Conservation (phyloP, 768 basidiomycete species). For the Phlebiopsis flavidoalba region DNA sequence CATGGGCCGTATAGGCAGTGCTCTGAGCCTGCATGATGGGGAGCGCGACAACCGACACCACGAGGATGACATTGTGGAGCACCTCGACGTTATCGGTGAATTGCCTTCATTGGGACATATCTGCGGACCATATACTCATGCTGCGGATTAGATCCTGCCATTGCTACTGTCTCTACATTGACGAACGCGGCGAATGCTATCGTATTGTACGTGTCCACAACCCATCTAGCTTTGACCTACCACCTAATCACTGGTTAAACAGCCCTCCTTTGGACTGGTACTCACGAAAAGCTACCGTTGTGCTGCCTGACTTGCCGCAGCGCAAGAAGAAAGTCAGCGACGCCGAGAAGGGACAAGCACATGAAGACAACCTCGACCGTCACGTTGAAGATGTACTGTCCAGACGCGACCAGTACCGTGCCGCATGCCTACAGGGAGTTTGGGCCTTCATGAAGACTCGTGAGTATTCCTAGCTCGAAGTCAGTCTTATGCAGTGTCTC, state of each 20-base stretch:
- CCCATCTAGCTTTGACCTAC: neutral
- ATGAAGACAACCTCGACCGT: constrained; percentile 49
- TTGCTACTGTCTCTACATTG: constrained; percentile 68
- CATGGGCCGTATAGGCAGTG: constrained; percentile 40
- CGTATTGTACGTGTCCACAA: constrained; percentile 42
- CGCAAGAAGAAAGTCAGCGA: constrained; percentile 14
- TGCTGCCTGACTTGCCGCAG: constrained; percentile 36
- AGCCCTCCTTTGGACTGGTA: constrained; percentile 71
- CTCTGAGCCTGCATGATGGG: constrained; percentile 30
- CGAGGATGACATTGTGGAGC: constrained; percentile 77
- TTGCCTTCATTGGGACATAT: neutral
- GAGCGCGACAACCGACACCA: constrained; percentile 38
- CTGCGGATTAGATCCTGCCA: constrained; percentile 53
- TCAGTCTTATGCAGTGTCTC: constrained; percentile 44
- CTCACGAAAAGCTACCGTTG: constrained; percentile 63
- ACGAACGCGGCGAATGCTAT: constrained; percentile 81
- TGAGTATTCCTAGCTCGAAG: constrained; percentile 28
- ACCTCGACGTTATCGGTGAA: constrained; percentile 75
- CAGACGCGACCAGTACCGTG: constrained; percentile 51
- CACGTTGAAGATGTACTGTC: constrained; percentile 76
- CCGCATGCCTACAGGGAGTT: constrained; percentile 57
- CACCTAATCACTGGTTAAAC: neutral
- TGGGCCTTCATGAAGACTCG: constrained; percentile 86
- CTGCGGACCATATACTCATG: constrained; percentile 3
- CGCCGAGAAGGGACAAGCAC: constrained; percentile 25